A percentile compares a stretch with the other conserved stretches of the same genome.
phyloP scores from a whole-genome alignment of 495 filamentous ascomycete genomes.

The Saxophila tyrrhenica region DNA sequence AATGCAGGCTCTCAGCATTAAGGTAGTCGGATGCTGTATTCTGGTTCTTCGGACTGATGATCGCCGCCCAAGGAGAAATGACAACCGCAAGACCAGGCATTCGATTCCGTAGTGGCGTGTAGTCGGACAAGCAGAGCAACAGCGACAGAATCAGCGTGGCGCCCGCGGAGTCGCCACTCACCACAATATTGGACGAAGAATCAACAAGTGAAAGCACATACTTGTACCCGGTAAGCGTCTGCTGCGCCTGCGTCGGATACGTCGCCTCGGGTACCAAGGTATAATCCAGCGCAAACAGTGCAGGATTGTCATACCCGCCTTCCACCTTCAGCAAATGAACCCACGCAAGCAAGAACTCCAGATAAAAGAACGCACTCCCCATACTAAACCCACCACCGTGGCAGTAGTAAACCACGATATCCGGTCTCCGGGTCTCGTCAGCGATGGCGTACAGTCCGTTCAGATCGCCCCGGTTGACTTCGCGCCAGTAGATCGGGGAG shows the following conservation, averaged over 20 bases:
- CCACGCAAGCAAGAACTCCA: constrained; percentile 66
- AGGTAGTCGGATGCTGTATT: constrained; percentile 55
- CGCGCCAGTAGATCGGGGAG: constrained; percentile 52
- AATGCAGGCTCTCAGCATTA: constrained; percentile 40
- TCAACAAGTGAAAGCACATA: constrained; percentile 43
- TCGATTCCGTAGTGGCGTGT: constrained; percentile 33
- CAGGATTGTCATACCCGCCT: constrained; percentile 55
- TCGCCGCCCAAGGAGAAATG: constrained; percentile 43
- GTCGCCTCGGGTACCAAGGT: constrained; percentile 61
- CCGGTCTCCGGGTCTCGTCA: constrained; percentile 42
- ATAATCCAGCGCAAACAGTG: constrained; percentile 69
- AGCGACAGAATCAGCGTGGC: constrained; percentile 56
- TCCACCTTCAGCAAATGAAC: constrained; percentile 40
- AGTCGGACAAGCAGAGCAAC: constrained; percentile 45
- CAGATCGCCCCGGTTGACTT: constrained; percentile 40
- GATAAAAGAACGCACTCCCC: constrained; percentile 68
- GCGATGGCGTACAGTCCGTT: constrained; percentile 52
- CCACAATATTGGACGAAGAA: constrained; percentile 46
- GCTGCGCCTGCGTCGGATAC: constrained; percentile 57
- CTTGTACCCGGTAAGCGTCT: constrained; percentile 54
- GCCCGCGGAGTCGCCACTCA: constrained; percentile 66
- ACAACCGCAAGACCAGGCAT: constrained; percentile 47
- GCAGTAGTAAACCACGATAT: constrained; percentile 61
- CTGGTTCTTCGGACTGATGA: constrained; percentile 42
- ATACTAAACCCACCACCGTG: constrained; percentile 72